Evolutionary conservation across 805 yeast species (phyloP), one percentile per base, ranked within the genome.

Genomic region (Yarrowia deformans): DNA sequence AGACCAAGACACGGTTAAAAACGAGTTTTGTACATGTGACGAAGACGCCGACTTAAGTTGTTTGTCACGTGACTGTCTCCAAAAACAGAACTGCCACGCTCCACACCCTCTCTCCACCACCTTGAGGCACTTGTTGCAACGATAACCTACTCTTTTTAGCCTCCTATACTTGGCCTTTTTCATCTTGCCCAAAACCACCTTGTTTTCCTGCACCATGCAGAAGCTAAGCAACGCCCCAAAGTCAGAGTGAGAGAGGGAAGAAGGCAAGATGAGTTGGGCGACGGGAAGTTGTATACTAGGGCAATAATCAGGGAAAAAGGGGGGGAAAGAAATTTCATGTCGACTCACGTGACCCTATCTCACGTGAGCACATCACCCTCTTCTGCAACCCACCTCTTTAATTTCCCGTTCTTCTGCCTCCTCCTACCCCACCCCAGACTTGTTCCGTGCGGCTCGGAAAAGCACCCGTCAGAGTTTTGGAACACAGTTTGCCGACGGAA

Each of bases 401-500:
- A 10, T n/a, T 12, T 18, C 48, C n/a, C 8, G 29, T 18, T 23
- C 29, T 23, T 4, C 29, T 4, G 3, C 29, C 29, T n/a, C 32
- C 35, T 35, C 52, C 14, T 48, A 48, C 52, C 52, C 52, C 52
- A 48, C 52, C 52, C 32, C 52, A 40, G 43, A 13, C 52, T 19
- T 32, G 12, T 8, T 8, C 37, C 63, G 63, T 56, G 63, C 63
- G 63, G 63, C 63, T 56, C 48, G 32, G 32, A 14, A 56, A 56
- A 16, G 13, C 23, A 23, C 29, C 35, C 19, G 34, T 56, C 63
- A 40, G 39, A 40, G 46, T 56, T 56, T 55, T 18, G 3, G 48
- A 40, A 40, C 42, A 40, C 63, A 40, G 48, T 56, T 56, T 56
- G 63, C 63, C 63, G 63, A 56, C 63, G 63, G 63, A 56, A 56